Evolutionary conservation across 2,329 filamentous ascomycete species (phyloP).

Genomic region (Orbilia brochopaga): DNA sequence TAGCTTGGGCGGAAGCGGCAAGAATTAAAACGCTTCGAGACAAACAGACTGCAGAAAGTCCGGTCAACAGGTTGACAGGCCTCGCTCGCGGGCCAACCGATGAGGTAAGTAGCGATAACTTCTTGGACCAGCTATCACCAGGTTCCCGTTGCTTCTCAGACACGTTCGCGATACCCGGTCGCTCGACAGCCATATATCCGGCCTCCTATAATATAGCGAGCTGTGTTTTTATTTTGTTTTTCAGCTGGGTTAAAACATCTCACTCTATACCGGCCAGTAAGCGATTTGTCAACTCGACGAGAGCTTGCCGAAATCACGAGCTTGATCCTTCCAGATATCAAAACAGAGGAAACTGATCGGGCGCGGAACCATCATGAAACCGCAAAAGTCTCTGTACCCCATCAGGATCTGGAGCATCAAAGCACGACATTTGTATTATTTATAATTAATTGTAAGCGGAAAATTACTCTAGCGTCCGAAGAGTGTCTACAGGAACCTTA

Average conservation of each 20-base stretch:
- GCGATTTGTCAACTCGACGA: constrained; percentile 48
- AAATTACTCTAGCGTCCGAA: background rate
- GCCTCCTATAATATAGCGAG: constrained; percentile 2
- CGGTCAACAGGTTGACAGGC: constrained; percentile 3
- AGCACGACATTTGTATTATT: constrained; percentile 12
- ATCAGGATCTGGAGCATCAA: constrained; percentile 26
- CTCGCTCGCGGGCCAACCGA: constrained; percentile 27
- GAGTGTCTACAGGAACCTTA: constrained; percentile 20
- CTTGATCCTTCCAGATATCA: constrained; percentile 16
- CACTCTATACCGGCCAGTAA: constrained; percentile 16
- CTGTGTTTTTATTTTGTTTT: constrained; percentile 2
- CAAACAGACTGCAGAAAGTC: constrained; percentile 45
- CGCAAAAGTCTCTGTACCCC: constrained; percentile 24
- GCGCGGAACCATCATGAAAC: constrained; percentile 31
- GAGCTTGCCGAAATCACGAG: constrained; percentile 5
- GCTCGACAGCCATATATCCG: constrained; percentile 13
- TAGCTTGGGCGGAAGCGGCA: constrained; percentile 47
- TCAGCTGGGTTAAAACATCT: constrained; percentile 24
- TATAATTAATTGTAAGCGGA: constrained; percentile 17
- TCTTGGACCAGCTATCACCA: constrained; percentile 25
- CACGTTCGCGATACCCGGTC: constrained; percentile 34
- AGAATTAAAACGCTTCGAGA: constrained; percentile 48
- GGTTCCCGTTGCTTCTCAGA: constrained; percentile 24
- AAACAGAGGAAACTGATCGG: constrained; percentile 34
- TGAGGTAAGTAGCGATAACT: constrained; percentile 40